Base-by-base conservation (phyloP, 2,329 filamentous ascomycete genomes). In the Cladorrhinum sp. region DNA sequence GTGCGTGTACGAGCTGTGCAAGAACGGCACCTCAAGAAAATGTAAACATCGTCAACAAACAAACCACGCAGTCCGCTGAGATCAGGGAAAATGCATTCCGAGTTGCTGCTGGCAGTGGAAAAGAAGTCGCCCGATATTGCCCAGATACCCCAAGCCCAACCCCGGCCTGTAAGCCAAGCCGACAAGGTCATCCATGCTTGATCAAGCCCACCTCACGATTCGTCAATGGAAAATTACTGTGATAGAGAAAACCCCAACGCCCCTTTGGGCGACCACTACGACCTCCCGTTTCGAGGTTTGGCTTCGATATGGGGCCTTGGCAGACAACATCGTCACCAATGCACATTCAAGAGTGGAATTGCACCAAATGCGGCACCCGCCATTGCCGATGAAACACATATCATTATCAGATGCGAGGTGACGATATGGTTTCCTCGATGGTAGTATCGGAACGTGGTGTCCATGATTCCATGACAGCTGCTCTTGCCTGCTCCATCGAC, bases 141-240 rank as follows among this genome's bases (percentile, higher is more conserved):
- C n/a, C 50, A 48, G 50, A 28, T 21, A 39, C 36, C 28, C 48
- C 55, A 53, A 59, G 52, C 48, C 30, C 42, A 18, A 61, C 28
- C 39, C 58, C 23, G 18, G 21, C 60, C 62, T 65, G 60, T 60
- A 60, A 58, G 64, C 60, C 62, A 63, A 62, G 60, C 46, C 9
- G 55, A 63, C 62, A 50, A 51, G 62, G 26, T 46, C 59, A 33
- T 50, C 42, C 52, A 36, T 28, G 23, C 39, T 36, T 24, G 21
- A 14, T 10, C 50, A 39, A n/a, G 21, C 53, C 30, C 14, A 18
- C 10, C 33, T 55, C 53, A 42, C 21, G 14, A 39, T 24, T 39
- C 33, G 53, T 55, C 53, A 33, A 36, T 23, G 23, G 33, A 24
- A 18, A 42, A 23, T 10, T 28, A 9, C 4, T 4, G 26, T n/a